Percentiles rank a stretch among this genome's conserved stretches.
Evolutionary conservation across 805 yeast genomes (phyloP).

Genomic region (Alloascoidea hylecoeti): DNA sequence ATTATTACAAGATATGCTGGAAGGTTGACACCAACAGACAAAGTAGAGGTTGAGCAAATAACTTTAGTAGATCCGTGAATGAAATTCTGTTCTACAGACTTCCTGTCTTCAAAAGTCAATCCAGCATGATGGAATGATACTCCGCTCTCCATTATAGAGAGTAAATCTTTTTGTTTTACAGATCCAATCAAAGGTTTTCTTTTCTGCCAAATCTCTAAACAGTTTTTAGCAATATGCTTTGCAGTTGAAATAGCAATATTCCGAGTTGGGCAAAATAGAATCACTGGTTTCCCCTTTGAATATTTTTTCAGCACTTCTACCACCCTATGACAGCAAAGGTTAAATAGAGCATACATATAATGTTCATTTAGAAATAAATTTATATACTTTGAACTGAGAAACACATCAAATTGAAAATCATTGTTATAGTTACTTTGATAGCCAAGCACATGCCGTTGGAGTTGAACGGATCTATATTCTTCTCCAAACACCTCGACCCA

Average conservation of each 20-base stretch:
- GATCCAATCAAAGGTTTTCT: constrained; percentile 1
- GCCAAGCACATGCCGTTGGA: constrained; percentile 29
- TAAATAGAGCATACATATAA: too few species aligned
- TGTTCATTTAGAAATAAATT: too few species aligned
- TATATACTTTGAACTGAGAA: constrained; percentile 24
- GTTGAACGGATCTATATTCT: constrained; percentile 28
- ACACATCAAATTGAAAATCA: constrained; percentile 31
- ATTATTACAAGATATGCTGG: constrained; percentile 47
- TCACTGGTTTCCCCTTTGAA: constrained; percentile 26
- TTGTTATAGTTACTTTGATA: constrained; percentile 23
- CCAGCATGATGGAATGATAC: constrained; percentile 51
- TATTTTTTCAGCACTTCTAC: constrained; percentile 22
- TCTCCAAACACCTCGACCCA: constrained; percentile 28
- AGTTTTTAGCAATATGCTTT: constrained; percentile 18
- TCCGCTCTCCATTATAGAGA: constrained; percentile 16
- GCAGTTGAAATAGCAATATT: constrained; percentile 32
- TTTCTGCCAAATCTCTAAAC: neutral
- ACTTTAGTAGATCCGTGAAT: constrained; percentile 25
- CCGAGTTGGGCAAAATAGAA: constrained; percentile 41
- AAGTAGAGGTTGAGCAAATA: constrained; percentile 43
- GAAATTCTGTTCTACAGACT: constrained; percentile 28
- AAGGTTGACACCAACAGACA: constrained; percentile 47
- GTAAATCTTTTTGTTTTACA: constrained; percentile 17
- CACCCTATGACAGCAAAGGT: too few species aligned
- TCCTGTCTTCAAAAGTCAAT: constrained; percentile 29